A percentile compares a stretch with the other conserved stretches of the same genome.
phyloP scores from a whole-genome alignment of 495 filamentous ascomycete species.

The Trichoderma asperelloides region DNA sequence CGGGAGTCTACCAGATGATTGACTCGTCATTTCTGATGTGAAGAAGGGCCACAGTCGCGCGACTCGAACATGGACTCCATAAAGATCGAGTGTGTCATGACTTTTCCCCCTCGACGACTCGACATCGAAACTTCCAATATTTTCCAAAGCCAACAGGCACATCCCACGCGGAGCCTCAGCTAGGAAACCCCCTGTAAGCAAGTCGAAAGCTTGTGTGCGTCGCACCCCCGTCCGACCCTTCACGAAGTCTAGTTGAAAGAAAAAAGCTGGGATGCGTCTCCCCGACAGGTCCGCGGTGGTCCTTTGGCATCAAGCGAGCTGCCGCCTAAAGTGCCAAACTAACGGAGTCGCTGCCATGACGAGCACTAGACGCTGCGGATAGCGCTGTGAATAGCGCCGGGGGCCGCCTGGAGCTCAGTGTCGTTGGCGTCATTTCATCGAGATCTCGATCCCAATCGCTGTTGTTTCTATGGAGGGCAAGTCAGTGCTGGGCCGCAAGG shows the following conservation, averaged over 20 bases:
- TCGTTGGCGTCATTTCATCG: neutral
- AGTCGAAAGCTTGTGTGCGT: neutral
- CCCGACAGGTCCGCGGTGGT: constrained; percentile 1
- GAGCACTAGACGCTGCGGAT: neutral
- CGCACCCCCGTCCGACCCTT: neutral
- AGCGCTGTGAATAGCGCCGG: neutral
- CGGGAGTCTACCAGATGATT: neutral
- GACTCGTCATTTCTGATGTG: too few species aligned
- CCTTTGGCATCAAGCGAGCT: neutral
- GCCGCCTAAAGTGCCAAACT: neutral
- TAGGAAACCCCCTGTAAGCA: neutral
- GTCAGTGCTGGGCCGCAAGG: neutral
- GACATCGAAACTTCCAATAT: neutral
- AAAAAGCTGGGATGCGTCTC: neutral
- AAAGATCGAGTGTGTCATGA: neutral
- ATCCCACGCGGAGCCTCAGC: neutral
- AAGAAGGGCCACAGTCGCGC: too few species aligned
- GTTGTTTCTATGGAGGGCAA: too few species aligned
- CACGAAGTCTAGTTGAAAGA: neutral
- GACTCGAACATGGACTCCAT: neutral
- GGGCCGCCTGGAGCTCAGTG: neutral
- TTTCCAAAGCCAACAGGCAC: neutral
- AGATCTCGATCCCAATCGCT: neutral
- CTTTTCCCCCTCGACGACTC: neutral
- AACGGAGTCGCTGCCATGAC: neutral